These are phyloP conservation scores for Berberis vulgaris DNA, from an alignment of 164 flowering plant genomes.

Conservation along the genomic window DNA sequence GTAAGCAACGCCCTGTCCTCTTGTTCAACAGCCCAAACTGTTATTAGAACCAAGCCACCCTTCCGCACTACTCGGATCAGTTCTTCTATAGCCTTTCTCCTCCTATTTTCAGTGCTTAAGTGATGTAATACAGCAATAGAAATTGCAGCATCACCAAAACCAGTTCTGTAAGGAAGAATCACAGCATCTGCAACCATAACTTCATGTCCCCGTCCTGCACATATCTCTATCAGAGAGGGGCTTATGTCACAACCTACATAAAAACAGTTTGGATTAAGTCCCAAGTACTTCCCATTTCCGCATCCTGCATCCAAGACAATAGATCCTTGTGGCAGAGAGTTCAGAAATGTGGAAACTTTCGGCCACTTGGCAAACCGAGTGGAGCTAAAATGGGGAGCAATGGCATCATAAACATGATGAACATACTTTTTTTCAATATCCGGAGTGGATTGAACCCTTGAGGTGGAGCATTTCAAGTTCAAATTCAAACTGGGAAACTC, in stretches of 20 bases:
- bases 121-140: slow-evolving; percentile 96
- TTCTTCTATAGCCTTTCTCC: slow-evolving; percentile 80
- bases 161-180: slow-evolving; percentile 76
- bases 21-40: slow-evolving; percentile 97
- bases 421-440: slow-evolving; percentile 94
- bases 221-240: slow-evolving; percentile 62
- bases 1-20: slow-evolving; percentile 45
- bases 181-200: slow-evolving; percentile 93
- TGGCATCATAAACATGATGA: slow-evolving; percentile 92
- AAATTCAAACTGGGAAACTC: slow-evolving; percentile 16
- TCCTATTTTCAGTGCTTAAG: slow-evolving; percentile 75
- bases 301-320: slow-evolving; percentile 89
- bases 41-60: slow-evolving; percentile 83
- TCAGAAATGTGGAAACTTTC: slow-evolving; percentile 71
- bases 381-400: slow-evolving; percentile 95
- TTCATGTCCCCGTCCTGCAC: slow-evolving; percentile 75
- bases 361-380: slow-evolving; percentile 98
- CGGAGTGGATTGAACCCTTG: slow-evolving; percentile 54
- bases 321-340: slow-evolving; percentile 52
- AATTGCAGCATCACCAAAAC: slow-evolving; percentile 89
- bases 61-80: slow-evolving; percentile 65
- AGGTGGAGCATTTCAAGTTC: slow-evolving; percentile 12
- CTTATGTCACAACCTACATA: slow-evolving; percentile 93
- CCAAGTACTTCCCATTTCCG: slow-evolving; percentile 95
- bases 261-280: slow-evolving; percentile 56